These are phyloP conservation scores for Phaffomyces opuntiae DNA, from an alignment of 805 yeast genomes.

Conservation along the genomic window DNA sequence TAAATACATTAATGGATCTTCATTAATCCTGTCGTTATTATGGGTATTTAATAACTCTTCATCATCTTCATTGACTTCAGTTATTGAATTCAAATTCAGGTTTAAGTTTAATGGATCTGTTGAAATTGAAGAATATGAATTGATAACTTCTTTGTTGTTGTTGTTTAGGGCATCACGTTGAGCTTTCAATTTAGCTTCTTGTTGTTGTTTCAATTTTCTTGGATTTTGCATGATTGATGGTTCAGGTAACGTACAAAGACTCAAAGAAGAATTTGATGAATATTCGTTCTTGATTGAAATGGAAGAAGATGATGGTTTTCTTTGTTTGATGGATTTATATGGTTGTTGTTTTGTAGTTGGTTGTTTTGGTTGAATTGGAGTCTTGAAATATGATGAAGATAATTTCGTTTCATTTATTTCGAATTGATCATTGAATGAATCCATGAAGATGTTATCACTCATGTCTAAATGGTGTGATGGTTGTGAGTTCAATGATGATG, in stretches of 20 bases:
- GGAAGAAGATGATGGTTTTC: too few relatives aligned
- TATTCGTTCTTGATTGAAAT: too few relatives aligned
- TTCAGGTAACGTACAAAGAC: neutral
- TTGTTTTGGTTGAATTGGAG: slow-evolving; percentile 2
- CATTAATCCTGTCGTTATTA: slow-evolving; percentile 5
- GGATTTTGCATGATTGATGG: slow-evolving; percentile 5
- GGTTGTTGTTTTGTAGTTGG: neutral
- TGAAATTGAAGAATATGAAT: neutral
- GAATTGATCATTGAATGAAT: neutral
- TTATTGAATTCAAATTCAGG: neutral
- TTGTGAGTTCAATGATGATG: neutral
- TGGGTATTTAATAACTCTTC: neutral
- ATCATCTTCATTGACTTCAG: slow-evolving; percentile 8
- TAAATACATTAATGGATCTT: slow-evolving; percentile 18
- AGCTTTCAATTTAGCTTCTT: too few relatives aligned
- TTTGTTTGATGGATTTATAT: neutral
- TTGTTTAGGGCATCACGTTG: too few relatives aligned
- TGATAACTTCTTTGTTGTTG: too few relatives aligned
- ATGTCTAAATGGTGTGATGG: neutral
- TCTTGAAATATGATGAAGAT: neutral
- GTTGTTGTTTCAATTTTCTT: neutral
- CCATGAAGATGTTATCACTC: neutral
- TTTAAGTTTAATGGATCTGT: slow-evolving; percentile 7
- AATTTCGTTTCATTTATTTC: neutral
- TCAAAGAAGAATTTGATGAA: neutral